Base-by-base conservation (phyloP, 2,329 filamentous ascomycete species). In the Colletotrichum sp. region DNA sequence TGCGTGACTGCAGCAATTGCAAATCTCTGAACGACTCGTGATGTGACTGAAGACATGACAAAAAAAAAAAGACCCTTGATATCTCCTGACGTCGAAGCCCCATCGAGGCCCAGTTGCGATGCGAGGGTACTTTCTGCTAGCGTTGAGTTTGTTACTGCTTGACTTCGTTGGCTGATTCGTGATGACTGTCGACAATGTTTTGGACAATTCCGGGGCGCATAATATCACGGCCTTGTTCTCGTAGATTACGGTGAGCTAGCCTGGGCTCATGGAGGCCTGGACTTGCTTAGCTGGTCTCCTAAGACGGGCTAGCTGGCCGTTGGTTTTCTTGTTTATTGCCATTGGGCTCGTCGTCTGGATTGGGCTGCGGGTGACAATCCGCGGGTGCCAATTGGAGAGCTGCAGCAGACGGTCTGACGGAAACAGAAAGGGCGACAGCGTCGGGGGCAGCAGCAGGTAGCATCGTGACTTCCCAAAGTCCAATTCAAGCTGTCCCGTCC, bases 231-330 rank as follows among this genome's bases (percentile, higher is more conserved):
- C 36, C 62, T 30, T 30, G 28, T 21, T 18, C 24, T 36, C 24
- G 48, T 43, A 60, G 66, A 74, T 71, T 68, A 61, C 68, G 72
- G 68, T 75, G 68, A 75, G 60, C 65, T 56, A 62, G 43, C 43
- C 7, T 32, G 30, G 26, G 10, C 34, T 43, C 36, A 3, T 43
- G 38, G 38, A n/a, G 18, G 38, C 18, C 38, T 43, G 16, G n/a
- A 34, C 60, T 36, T 62, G 18, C 28, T 21, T 62, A 30, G 70
- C 12, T 68, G 15, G 30, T 48, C 21, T n/a, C 30, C 32, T n/a
- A 28, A 28, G 18, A 36, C 34, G 4, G 21, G 28, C 32, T 66
- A 64, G 34, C 36, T 38, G 56, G 32, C 36, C 24, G 18, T 52
- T 55, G 34, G 70, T 13, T 13, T 21, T 43, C 21, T 58, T 16